phyloP scores from a whole-genome alignment of 345 rosid genomes.

The Xanthoceras sorbifolium region DNA sequence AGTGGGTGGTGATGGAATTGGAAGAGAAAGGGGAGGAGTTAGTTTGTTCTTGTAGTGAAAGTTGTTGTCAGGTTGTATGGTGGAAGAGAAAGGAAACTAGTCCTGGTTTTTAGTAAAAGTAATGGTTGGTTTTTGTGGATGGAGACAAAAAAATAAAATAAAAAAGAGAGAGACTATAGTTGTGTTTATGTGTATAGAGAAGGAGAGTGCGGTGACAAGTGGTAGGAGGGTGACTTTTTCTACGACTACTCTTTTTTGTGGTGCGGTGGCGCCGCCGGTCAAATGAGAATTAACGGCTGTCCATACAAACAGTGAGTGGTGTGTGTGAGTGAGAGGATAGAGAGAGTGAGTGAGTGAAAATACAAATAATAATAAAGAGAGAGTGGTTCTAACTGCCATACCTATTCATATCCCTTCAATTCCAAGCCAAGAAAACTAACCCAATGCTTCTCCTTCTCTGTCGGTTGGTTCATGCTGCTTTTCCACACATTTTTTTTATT shows the following conservation, averaged over 20 bases:
- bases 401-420: conserved; percentile 63
- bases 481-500: conserved; percentile 39
- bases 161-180: conserved; percentile 12
- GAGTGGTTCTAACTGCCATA: conserved; percentile 56
- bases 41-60: conserved; percentile 53
- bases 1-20: conserved; percentile 17
- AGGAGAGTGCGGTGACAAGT: conserved; percentile 52
- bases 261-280: conserved; percentile 56
- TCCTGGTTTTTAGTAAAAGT: conserved; percentile 62
- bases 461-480: conserved; percentile 58
- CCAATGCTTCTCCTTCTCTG: conserved; percentile 51
- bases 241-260: conserved; percentile 21
- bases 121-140: conserved; percentile 42
- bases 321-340: conserved; percentile 5
- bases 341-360: conserved; percentile 4
- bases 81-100: conserved; percentile 25
- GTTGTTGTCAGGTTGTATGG: conserved; percentile 51
- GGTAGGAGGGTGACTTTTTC: conserved; percentile 61
- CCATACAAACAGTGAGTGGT: conserved; percentile 32
- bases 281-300: conserved; percentile 36
- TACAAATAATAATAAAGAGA: conserved; percentile 10
- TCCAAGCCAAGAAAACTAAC: conserved; percentile 69
- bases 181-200: conserved; percentile 7
- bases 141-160: conserved; percentile 12
- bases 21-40: conserved; percentile 21